Percentiles rank a stretch among this genome's conserved stretches.
phyloP scores from a whole-genome alignment of 2,329 filamentous ascomycete species.

The Clathrospora elynae region DNA sequence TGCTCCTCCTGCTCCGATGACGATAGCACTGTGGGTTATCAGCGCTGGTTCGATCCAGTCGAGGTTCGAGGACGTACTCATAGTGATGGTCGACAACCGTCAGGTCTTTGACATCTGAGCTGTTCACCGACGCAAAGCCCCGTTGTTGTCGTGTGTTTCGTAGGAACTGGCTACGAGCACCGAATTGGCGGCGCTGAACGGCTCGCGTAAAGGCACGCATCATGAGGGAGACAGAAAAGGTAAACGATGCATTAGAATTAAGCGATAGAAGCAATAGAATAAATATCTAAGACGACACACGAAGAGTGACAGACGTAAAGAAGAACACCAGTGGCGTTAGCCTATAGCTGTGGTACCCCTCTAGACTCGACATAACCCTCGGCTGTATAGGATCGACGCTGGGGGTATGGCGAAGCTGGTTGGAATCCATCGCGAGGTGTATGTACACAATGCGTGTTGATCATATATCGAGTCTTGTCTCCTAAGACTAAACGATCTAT shows the following conservation, averaged over 20 bases:
- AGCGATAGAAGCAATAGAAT: neutral
- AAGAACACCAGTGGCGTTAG: slow-evolving; percentile 23
- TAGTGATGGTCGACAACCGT: slow-evolving; percentile 45
- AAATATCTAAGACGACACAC: slow-evolving; percentile 8
- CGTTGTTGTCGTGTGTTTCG: slow-evolving; percentile 11
- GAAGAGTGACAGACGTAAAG: slow-evolving; percentile 5
- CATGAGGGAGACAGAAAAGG: neutral
- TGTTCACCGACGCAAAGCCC: slow-evolving; percentile 25
- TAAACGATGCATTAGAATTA: neutral
- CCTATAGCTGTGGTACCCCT: slow-evolving; percentile 23
- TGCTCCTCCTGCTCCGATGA: slow-evolving; percentile 63
- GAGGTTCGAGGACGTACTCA: slow-evolving; percentile 26
- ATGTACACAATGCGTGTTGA: too few relatives aligned
- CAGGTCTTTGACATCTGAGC: slow-evolving; percentile 23
- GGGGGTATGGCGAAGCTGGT: too few relatives aligned
- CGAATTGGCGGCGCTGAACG: slow-evolving; percentile 24
- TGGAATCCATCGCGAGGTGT: too few relatives aligned
- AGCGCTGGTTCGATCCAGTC: neutral
- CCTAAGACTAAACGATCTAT: too few relatives aligned
- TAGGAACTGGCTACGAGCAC: slow-evolving; percentile 11
- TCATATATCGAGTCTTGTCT: too few relatives aligned
- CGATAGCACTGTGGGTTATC: slow-evolving; percentile 45
- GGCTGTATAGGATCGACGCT: slow-evolving; percentile 22
- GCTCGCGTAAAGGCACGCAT: slow-evolving; percentile 37
- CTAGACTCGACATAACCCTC: slow-evolving; percentile 24